These are phyloP conservation scores for Teratosphaeria zuluensis DNA, from an alignment of 2,329 filamentous ascomycete genomes.

Conservation along the genomic window DNA sequence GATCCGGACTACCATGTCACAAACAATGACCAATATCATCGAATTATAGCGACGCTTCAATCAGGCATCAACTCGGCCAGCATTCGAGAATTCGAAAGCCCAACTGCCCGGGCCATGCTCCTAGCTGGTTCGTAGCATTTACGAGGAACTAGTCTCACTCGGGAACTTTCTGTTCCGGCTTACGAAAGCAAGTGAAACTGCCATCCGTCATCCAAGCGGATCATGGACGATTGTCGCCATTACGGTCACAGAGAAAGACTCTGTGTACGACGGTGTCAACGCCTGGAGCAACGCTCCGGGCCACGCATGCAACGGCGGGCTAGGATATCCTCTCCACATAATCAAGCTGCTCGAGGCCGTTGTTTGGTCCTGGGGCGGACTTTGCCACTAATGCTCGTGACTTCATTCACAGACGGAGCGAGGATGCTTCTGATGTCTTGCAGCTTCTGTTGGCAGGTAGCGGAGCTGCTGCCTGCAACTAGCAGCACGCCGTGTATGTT, in stretches of 20 bases:
- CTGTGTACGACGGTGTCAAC: slow-evolving; percentile 27
- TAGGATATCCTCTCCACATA: background rate
- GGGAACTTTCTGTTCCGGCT: slow-evolving; percentile 34
- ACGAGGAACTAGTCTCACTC: slow-evolving; percentile 35
- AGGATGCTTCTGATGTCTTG: background rate
- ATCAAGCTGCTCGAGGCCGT: background rate
- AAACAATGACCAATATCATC: too few relatives aligned
- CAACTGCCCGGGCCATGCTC: slow-evolving; percentile 27
- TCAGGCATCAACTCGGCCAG: slow-evolving; percentile 29
- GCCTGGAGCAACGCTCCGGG: slow-evolving; percentile 18
- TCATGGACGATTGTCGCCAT: slow-evolving; percentile 23
- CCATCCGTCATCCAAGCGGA: slow-evolving; percentile 36
- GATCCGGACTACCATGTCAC: too few relatives aligned
- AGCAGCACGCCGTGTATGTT: background rate
- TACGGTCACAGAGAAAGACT: slow-evolving; percentile 29
- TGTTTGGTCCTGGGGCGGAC: background rate
- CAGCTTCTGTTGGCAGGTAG: background rate
- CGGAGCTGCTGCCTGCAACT: background rate
- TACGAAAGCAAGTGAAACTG: slow-evolving; percentile 37
- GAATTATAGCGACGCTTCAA: slow-evolving; percentile 7
- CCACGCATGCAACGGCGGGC: slow-evolving; percentile 23
- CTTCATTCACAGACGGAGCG: background rate
- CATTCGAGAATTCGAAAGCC: slow-evolving; percentile 36
- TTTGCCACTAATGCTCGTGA: background rate
- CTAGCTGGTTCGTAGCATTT: slow-evolving; percentile 19